A percentile compares a stretch with the other conserved stretches of the same genome.
Evolutionary conservation across 108 stramenopile genomes (phyloP).

Genomic region (Nannochloropsis oceanica): DNA sequence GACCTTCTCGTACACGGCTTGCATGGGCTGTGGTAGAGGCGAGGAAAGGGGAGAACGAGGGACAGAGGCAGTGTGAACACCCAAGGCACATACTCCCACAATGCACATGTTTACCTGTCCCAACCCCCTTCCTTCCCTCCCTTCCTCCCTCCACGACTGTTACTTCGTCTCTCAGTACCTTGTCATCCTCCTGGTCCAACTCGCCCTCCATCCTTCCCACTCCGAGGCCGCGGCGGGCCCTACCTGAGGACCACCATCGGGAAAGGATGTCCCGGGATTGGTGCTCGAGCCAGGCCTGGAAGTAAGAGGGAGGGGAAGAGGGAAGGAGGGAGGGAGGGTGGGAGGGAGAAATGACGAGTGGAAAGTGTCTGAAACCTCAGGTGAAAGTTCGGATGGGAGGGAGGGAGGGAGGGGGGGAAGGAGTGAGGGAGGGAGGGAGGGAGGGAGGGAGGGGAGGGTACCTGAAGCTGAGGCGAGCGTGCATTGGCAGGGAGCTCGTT

Average conservation of each 20-base stretch:
- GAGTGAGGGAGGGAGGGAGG: neutral
- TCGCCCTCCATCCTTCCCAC: neutral
- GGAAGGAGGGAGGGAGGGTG: neutral
- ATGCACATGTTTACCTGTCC: too few species aligned
- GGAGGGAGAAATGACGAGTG: neutral
- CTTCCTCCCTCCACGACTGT: too few species aligned
- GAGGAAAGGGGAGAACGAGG: neutral
- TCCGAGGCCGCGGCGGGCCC: neutral
- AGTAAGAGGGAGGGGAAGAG: neutral
- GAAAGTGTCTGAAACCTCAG: neutral
- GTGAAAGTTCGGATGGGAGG: neutral
- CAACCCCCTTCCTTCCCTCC: too few species aligned
- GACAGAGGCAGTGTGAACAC: too few species aligned
- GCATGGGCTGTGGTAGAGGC: neutral
- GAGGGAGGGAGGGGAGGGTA: neutral
- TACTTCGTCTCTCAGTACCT: neutral
- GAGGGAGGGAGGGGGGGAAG: neutral
- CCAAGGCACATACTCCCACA: too few species aligned
- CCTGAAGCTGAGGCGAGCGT: neutral
- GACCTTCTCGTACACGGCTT: neutral
- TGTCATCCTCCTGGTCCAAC: neutral
- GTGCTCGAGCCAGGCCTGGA: neutral
- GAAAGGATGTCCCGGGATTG: neutral
- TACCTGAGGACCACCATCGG: neutral
- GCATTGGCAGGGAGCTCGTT: neutral